Evolutionary conservation across 2,329 filamentous ascomycete genomes (phyloP).

Genomic region (Trichoderma atroviride): DNA sequence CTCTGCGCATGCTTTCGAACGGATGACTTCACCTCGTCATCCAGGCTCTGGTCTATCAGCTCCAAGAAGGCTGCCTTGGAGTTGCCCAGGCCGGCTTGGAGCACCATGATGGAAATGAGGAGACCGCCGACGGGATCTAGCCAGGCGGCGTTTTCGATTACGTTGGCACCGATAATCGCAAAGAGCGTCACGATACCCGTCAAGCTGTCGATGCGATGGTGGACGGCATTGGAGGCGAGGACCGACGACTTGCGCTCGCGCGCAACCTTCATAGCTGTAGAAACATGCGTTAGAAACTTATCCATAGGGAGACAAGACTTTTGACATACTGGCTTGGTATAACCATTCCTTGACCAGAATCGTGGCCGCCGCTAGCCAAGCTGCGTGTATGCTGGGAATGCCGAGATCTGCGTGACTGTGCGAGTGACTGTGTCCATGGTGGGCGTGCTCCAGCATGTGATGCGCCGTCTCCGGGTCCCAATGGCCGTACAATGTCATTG

Average conservation of each 20-base stretch:
- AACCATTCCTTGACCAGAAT: slow-evolving; percentile 96
- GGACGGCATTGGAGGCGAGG: slow-evolving; percentile 91
- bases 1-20: slow-evolving; percentile 67
- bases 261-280: slow-evolving; percentile 87
- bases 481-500: slow-evolving; percentile 68
- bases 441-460: slow-evolving; percentile 62
- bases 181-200: slow-evolving; percentile 91
- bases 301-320: neutral
- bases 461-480: slow-evolving; percentile 71
- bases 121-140: slow-evolving; percentile 92
- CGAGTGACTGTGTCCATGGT: slow-evolving; percentile 60
- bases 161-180: slow-evolving; percentile 86
- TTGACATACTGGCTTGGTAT: slow-evolving; percentile 84
- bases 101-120: slow-evolving; percentile 89
- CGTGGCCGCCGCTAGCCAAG: slow-evolving; percentile 88
- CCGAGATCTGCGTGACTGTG: slow-evolving; percentile 59
- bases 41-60: slow-evolving; percentile 86
- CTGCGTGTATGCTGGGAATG: slow-evolving; percentile 85
- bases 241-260: slow-evolving; percentile 93
- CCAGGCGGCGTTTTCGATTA: slow-evolving; percentile 84
- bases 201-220: slow-evolving; percentile 93
- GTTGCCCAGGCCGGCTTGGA: slow-evolving; percentile 86
- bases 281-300: slow-evolving; percentile 2
- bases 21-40: slow-evolving; percentile 76
- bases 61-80: slow-evolving; percentile 81